A percentile compares a stretch with the other conserved stretches of the same genome.
These are phyloP conservation scores for Globisporangium radiosum DNA, from an alignment of 352 stramenopile genomes.

Conservation along the genomic window DNA sequence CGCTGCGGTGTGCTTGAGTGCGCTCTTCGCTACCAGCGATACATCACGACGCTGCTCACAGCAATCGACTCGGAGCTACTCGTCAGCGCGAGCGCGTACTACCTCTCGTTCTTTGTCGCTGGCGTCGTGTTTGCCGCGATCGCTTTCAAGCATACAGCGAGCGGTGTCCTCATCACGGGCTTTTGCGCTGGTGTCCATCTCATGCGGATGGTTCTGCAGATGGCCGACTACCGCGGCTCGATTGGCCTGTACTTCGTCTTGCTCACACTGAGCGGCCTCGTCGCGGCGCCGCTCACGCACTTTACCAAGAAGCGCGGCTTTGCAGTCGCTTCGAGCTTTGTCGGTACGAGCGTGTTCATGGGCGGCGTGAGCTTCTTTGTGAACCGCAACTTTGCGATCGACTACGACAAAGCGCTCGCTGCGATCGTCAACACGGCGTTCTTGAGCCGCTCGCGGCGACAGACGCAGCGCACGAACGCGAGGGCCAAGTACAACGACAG, in stretches of 20 bases:
- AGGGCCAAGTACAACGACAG: neutral
- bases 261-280: neutral
- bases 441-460: neutral
- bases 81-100: neutral
- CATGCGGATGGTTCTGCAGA: neutral
- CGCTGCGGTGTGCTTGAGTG: neutral
- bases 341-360: neutral
- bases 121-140: neutral
- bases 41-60: neutral
- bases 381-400: neutral
- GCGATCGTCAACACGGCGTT: neutral
- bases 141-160: neutral
- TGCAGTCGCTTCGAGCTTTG: neutral
- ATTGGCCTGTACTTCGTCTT: neutral
- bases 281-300: neutral
- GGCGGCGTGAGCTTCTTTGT: neutral
- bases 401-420: too few relatives aligned
- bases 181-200: neutral
- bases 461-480: too few relatives aligned
- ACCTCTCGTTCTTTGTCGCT: neutral
- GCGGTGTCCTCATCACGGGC: neutral
- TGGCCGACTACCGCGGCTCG: neutral
- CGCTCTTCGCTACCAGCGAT: conserved; percentile 7
- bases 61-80: neutral
- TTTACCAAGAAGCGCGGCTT: neutral